Evolutionary conservation across 2,329 filamentous ascomycete species (phyloP), one percentile per base, ranked within the genome.

Genomic region (Aspergillus tanneri): DNA sequence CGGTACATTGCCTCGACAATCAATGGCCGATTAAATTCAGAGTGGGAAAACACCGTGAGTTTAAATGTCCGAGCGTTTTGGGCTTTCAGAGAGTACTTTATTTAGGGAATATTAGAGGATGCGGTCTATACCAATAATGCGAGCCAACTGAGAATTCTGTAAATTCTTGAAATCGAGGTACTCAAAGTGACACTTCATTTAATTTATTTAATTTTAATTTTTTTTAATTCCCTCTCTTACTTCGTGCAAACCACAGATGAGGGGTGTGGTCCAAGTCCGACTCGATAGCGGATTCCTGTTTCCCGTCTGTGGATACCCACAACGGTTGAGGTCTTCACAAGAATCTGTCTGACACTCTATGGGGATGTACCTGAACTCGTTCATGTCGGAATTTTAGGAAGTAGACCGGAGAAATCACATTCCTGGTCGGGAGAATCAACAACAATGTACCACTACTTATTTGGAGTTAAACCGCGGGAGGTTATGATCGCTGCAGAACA

Each of bases 401-500:
- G 6, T 6, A 11, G 11, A 11, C 12, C 28, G 9, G n/a, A n/a
- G n/a, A n/a, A 12, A 12, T 16, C 11, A 12, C 30, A 18, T 16
- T 10, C 11, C 16, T 34, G 30, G 14, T 11, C 30, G 30, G 28
- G 12, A 14, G 9, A 32, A 16, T 6, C 16, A 14, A 36, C 25
- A 12, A 14, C 32, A 16, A 38, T 16, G 16, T 34, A 9, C 6
- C 24, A 25, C 24, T 30, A 18, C 5, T 5, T 28, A 37, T 32
- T n/a, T n/a, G n/a, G n/a, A n/a, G 24, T 14, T 23, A 28, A 45
- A 35, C 42, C 32, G 38, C 32, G 45, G 27, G 45, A 45, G 39
- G 37, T 25, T 40, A 37, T 42, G 45, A 48, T 48, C 24, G 18
- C 38, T 48, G 46, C 46, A 48, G 46, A 48, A 28, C 12, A 8